A percentile compares a stretch with the other conserved stretches of the same genome.
Conservation (phyloP, 495 filamentous ascomycete genomes). For the Trichoderma parareesei region DNA sequence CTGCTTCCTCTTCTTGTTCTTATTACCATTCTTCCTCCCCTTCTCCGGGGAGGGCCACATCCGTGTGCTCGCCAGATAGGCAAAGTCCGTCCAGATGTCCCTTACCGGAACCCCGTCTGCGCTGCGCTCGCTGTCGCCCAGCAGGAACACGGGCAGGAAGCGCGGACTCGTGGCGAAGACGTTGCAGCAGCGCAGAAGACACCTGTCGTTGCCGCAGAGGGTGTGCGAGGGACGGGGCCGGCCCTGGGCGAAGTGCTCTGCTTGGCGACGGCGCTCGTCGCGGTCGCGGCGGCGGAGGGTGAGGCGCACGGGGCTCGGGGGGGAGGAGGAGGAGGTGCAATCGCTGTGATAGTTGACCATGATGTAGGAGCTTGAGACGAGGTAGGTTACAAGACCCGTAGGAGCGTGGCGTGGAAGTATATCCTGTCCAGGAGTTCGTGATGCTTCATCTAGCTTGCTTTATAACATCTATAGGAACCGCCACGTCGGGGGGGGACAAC, state of each 20-base stretch:
- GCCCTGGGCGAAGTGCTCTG: background rate
- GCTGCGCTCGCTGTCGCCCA: background rate
- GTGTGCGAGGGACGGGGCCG: background rate
- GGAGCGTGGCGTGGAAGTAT: background rate
- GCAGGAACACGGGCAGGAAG: background rate
- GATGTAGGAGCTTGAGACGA: background rate
- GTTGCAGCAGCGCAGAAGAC: slow-evolving; percentile 6
- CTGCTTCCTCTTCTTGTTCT: background rate
- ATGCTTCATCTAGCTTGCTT: background rate
- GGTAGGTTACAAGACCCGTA: background rate
- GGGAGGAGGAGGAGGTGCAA: background rate
- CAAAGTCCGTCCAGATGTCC: background rate
- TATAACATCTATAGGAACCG: background rate
- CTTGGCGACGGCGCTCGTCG: background rate
- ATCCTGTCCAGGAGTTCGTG: too few relatives aligned
- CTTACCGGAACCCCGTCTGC: background rate
- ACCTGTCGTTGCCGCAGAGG: background rate
- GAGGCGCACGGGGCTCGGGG: background rate
- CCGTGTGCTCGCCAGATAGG: background rate
- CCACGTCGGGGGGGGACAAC: too few relatives aligned
- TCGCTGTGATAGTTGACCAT: background rate
- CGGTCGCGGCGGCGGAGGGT: background rate
- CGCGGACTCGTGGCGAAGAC: background rate
- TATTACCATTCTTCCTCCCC: too few relatives aligned
- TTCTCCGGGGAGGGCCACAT: background rate